A percentile compares a stretch with the other conserved stretches of the same genome.
These are phyloP conservation scores for Xylaria sp. DNA, from an alignment of 2,329 filamentous ascomycete species.

Conservation along the genomic window DNA sequence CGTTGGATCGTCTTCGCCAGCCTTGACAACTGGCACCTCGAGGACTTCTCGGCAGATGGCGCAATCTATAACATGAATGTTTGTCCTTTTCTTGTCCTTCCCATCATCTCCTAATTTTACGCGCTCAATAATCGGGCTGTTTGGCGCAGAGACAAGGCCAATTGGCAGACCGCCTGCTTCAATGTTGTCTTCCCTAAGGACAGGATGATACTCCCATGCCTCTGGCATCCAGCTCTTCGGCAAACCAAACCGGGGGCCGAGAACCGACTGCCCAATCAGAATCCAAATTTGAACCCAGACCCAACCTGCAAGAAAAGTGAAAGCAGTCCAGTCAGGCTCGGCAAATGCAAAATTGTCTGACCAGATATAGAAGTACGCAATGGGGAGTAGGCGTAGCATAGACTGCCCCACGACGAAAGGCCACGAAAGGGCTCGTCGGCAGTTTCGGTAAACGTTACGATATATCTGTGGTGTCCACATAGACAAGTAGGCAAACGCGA, in stretches of 20 bases:
- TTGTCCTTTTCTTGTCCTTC: slow-evolving; percentile 40
- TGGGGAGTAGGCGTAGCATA: slow-evolving; percentile 75
- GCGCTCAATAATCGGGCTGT: slow-evolving; percentile 42
- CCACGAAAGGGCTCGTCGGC: slow-evolving; percentile 88
- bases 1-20: slow-evolving; percentile 57
- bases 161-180: slow-evolving; percentile 83
- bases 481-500: slow-evolving; percentile 80
- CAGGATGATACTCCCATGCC: slow-evolving; percentile 94
- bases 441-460: slow-evolving; percentile 89
- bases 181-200: slow-evolving; percentile 80
- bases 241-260: slow-evolving; percentile 88
- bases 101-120: slow-evolving; percentile 38
- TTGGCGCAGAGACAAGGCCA: slow-evolving; percentile 60
- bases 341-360: slow-evolving; percentile 82
- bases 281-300: slow-evolving; percentile 84
- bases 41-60: slow-evolving; percentile 93
- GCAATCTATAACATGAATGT: slow-evolving; percentile 75
- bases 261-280: slow-evolving; percentile 79
- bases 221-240: slow-evolving; percentile 70
- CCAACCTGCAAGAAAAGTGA: slow-evolving; percentile 73
- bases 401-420: slow-evolving; percentile 88
- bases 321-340: slow-evolving; percentile 68
- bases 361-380: slow-evolving; percentile 84
- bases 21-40: slow-evolving; percentile 80
- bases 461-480: slow-evolving; percentile 93